Evolutionary conservation across 192 early-diverging fungal genomes (phyloP).

Genomic region (Jimgerdemannia lactiflua): DNA sequence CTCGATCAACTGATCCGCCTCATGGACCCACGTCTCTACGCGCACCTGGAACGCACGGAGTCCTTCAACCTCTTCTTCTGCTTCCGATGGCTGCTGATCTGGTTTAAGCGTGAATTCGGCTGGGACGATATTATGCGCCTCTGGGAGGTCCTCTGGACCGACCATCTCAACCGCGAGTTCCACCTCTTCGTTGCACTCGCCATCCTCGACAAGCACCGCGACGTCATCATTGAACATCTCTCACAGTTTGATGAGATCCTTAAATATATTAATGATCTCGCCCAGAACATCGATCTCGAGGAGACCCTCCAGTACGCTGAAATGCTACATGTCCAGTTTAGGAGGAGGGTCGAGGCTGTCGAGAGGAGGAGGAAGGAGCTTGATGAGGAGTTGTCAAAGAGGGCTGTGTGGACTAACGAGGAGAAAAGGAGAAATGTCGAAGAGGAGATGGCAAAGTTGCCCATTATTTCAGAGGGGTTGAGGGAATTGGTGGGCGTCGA

Average conservation of each 20-base stretch:
- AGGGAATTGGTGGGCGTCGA: neutral
- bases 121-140: conserved; percentile 79
- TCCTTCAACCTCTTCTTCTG: conserved; percentile 94
- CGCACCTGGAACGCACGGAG: conserved; percentile 79
- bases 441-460: neutral
- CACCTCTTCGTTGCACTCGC: conserved; percentile 94
- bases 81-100: conserved; percentile 96
- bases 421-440: conserved; percentile 11
- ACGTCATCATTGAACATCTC: conserved; percentile 76
- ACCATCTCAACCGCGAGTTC: conserved; percentile 74
- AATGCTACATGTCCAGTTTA: conserved; percentile 63
- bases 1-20: conserved; percentile 84
- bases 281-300: conserved; percentile 71
- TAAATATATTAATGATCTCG: conserved; percentile 91
- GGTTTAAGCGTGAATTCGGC: conserved; percentile 96
- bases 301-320: conserved; percentile 78
- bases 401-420: conserved; percentile 25
- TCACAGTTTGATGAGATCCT: conserved; percentile 89
- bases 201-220: conserved; percentile 87
- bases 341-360: conserved; percentile 43
- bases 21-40: conserved; percentile 81
- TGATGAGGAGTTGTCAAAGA: conserved; percentile 11
- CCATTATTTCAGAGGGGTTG: neutral
- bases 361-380: conserved; percentile 31
- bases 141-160: conserved; percentile 89